Percentiles rank a stretch among this genome's conserved stretches.
phyloP scores from a whole-genome alignment of 2,329 filamentous ascomycete species.

The Trichoderma guizhouense region DNA sequence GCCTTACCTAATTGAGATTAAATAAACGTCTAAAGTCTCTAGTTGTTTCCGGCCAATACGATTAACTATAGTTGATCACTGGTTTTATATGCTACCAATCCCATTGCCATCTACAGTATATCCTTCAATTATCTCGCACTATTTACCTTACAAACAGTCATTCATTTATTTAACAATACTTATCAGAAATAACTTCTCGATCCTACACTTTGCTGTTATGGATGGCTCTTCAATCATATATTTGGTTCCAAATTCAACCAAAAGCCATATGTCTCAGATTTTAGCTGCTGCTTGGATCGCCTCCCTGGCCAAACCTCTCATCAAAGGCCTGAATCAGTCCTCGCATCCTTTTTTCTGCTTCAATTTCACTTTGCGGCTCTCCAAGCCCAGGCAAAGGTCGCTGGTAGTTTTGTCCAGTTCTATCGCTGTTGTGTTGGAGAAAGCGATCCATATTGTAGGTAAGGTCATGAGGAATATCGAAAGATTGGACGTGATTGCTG shows the following conservation, averaged over 20 bases:
- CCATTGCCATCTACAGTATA: no score
- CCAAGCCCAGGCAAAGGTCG: not conserved
- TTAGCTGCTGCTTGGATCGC: not conserved
- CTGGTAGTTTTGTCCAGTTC: not conserved
- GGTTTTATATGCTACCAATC: no score
- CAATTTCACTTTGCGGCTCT: not conserved
- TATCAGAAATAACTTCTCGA: no score
- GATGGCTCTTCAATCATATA: not conserved
- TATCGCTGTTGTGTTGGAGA: not conserved
- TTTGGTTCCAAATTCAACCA: not conserved
- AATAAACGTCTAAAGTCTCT: no score
- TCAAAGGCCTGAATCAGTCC: not conserved
- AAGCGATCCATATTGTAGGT: not conserved
- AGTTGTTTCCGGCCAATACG: no score
- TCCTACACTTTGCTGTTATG: no score
- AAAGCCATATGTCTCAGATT: not conserved
- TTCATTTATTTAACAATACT: not conserved
- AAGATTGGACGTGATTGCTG: not conserved
- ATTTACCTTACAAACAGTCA: no score
- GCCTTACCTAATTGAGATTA: no score
- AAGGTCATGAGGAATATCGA: not conserved
- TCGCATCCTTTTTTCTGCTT: not conserved
- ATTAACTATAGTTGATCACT: no score
- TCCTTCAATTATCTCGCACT: no score
- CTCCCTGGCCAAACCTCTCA: not conserved